Percentiles rank a stretch among this genome's conserved stretches.
Evolutionary conservation across 257 asterid genomes (phyloP).

Genomic region (Thymus quinquecostatus): DNA sequence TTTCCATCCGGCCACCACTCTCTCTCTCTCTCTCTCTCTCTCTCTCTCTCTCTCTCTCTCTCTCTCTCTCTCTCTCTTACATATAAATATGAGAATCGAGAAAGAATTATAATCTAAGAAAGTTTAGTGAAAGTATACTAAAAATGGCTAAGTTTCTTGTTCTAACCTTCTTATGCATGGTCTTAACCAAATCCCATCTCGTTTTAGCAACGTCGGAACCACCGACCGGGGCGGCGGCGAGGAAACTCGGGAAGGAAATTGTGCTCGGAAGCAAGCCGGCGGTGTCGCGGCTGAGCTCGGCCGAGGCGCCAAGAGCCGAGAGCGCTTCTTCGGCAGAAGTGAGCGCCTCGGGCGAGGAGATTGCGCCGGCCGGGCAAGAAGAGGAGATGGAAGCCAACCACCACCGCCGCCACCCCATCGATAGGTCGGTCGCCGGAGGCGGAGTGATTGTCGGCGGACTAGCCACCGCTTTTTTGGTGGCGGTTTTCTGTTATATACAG

Average conservation of each 20-base stretch:
- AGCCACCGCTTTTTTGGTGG: constrained; percentile 50
- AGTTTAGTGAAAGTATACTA: background rate
- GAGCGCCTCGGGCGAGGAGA: constrained; percentile 35
- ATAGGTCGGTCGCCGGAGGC: constrained; percentile 46
- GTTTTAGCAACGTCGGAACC: constrained; percentile 24
- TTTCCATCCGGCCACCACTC: constrained; percentile 31
- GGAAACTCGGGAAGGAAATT: constrained; percentile 35
- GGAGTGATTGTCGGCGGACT: constrained; percentile 51
- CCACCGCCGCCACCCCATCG: constrained; percentile 36
- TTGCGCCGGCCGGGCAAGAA: constrained; percentile 16
- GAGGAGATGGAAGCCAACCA: constrained; percentile 30
- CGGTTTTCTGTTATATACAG: constrained; percentile 60
- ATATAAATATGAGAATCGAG: background rate
- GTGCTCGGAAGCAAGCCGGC: background rate
- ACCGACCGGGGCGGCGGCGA: background rate
- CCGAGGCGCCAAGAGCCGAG: constrained; percentile 20
- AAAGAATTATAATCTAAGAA: background rate
- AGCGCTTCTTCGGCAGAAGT: constrained; percentile 15
- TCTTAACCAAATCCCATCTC: constrained; percentile 13
- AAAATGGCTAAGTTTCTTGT: constrained; percentile 34
- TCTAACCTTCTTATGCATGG: constrained; percentile 6
- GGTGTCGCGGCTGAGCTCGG: constrained; percentile 16
- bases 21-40: background rate
- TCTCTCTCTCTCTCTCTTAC: background rate
- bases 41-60: background rate